Evolutionary conservation across 2,329 filamentous ascomycete species (phyloP).

Genomic region (Aspergillus luchuensis): DNA sequence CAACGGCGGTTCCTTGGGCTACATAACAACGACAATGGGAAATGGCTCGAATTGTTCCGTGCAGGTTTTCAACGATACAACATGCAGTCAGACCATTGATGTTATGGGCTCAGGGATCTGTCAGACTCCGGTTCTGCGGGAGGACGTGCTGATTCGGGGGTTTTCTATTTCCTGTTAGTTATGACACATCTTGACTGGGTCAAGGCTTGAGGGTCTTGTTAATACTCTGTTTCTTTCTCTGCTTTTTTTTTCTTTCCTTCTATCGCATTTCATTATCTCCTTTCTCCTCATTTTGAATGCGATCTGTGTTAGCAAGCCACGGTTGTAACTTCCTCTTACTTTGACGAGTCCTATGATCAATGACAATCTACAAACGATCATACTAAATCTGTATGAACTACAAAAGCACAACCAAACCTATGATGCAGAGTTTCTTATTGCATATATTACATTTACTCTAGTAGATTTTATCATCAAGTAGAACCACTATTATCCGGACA

Average conservation of each 20-base stretch:
- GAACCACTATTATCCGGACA: slow-evolving; percentile 22
- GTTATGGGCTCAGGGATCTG: neutral
- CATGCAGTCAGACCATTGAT: slow-evolving; percentile 3
- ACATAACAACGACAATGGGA: slow-evolving; percentile 7
- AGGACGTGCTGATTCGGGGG: slow-evolving; percentile 1
- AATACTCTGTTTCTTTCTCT: neutral
- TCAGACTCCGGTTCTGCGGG: neutral
- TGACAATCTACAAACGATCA: too few species aligned
- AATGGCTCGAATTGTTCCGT: slow-evolving; percentile 5
- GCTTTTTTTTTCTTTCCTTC: neutral
- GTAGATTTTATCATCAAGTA: neutral
- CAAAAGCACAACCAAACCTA: too few species aligned
- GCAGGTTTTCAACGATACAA: slow-evolving; percentile 6
- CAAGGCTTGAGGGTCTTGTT: neutral
- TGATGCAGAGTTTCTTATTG: too few species aligned
- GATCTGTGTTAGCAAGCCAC: too few species aligned
- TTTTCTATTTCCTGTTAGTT: slow-evolving; percentile 4
- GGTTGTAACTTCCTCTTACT: too few species aligned
- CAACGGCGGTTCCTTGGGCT: slow-evolving; percentile 17
- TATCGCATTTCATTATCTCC: too few species aligned
- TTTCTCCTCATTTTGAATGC: too few species aligned
- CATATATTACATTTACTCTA: too few species aligned
- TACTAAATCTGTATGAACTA: too few species aligned
- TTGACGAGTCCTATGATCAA: too few species aligned
- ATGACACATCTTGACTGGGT: neutral